A percentile compares a stretch with the other conserved stretches of the same genome.
phyloP scores from a whole-genome alignment of 2,329 filamentous ascomycete species.

The Neodidymelliopsis sp. region DNA sequence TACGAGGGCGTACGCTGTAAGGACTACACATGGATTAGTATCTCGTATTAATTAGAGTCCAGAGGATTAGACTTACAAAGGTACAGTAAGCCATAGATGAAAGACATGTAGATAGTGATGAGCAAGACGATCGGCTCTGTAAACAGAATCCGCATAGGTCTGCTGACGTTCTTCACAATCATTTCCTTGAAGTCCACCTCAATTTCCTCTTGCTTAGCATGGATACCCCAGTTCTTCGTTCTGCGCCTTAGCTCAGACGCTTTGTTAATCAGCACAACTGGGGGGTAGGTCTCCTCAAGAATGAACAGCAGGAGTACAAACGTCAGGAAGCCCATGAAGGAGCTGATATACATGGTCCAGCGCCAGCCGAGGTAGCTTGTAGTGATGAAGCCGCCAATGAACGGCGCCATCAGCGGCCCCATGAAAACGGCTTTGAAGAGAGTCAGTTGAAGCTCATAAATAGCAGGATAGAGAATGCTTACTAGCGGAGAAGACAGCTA shows the following conservation, averaged over 20 bases:
- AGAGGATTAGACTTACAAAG: not conserved
- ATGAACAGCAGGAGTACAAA: slow-evolving; percentile 60
- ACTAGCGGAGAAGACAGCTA: slow-evolving; percentile 61
- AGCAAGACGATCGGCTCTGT: slow-evolving; percentile 59
- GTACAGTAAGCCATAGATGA: slow-evolving; percentile 41
- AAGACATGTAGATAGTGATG: slow-evolving; percentile 56
- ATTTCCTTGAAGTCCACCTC: slow-evolving; percentile 60
- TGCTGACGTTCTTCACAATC: slow-evolving; percentile 61
- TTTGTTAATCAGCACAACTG: slow-evolving; percentile 64
- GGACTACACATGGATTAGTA: slow-evolving; percentile 58
- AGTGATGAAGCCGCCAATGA: slow-evolving; percentile 63
- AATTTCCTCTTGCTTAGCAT: slow-evolving; percentile 65
- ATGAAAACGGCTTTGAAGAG: slow-evolving; percentile 59
- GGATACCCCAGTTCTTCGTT: slow-evolving; percentile 68
- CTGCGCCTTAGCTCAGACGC: slow-evolving; percentile 61
- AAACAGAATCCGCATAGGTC: slow-evolving; percentile 58
- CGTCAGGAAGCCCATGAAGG: slow-evolving; percentile 63
- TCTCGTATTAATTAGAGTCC: not conserved
- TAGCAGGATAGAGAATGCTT: too few relatives aligned
- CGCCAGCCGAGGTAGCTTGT: slow-evolving; percentile 60
- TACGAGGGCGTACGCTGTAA: slow-evolving; percentile 84
- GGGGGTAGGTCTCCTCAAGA: slow-evolving; percentile 65
- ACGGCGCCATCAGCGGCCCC: slow-evolving; percentile 61
- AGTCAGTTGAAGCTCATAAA: too few relatives aligned
- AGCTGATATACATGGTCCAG: slow-evolving; percentile 63